These are phyloP conservation scores for Talaromyces stipitatus DNA, from an alignment of 495 filamentous ascomycete species.

Conservation along the genomic window DNA sequence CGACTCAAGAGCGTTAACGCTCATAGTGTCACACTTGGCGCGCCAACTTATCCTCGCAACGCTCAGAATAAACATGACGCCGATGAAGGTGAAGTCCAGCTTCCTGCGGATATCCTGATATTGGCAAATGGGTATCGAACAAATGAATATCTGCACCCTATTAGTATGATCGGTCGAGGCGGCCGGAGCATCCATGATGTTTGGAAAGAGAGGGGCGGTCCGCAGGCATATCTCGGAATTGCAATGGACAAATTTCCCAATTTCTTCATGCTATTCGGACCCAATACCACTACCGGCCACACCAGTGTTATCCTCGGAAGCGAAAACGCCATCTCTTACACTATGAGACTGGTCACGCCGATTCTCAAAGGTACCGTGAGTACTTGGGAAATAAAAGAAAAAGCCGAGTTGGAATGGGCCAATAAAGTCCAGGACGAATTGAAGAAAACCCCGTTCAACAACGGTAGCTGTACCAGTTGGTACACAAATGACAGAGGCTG, in stretches of 20 bases:
- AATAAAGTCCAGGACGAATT: constrained; percentile 42
- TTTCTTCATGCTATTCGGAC: constrained; percentile 60
- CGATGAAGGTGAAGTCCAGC: constrained; percentile 24
- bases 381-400: constrained; percentile 39
- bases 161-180: constrained; percentile 34
- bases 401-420: constrained; percentile 48
- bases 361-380: constrained; percentile 32
- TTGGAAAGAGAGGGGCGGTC: constrained; percentile 49
- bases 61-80: constrained; percentile 19
- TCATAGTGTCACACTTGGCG: constrained; percentile 46
- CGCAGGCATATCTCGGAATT: constrained; percentile 56
- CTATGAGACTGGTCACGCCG: constrained; percentile 31
- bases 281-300: constrained; percentile 60
- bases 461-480: constrained; percentile 49
- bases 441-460: constrained; percentile 45
- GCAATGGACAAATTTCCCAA: constrained; percentile 62
- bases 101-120: constrained; percentile 53
- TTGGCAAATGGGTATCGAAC: constrained; percentile 52
- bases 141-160: constrained; percentile 32
- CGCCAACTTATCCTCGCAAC: constrained; percentile 8
- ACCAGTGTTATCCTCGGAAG: constrained; percentile 50
- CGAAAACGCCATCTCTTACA: constrained; percentile 51
- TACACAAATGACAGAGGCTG: constrained; percentile 49
- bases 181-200: constrained; percentile 43
- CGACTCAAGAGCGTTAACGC: constrained; percentile 42